Percentiles rank a stretch among this genome's conserved stretches.
Conservation (phyloP, 164 flowering plant genomes). For the Protea cynaroides region DNA sequence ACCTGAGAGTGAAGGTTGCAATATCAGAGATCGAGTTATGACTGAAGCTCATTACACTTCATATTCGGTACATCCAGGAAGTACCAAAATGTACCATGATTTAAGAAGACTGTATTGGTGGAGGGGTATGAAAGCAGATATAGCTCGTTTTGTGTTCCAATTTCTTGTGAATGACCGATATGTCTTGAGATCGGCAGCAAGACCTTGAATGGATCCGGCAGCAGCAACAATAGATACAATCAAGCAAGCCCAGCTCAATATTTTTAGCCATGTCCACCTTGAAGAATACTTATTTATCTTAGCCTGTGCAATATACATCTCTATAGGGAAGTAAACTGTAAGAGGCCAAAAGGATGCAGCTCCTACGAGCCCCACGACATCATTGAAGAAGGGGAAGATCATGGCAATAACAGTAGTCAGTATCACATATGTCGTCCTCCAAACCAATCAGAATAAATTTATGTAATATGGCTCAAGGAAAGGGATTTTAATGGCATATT, state of each 20-base stretch:
- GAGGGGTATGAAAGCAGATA: too few species aligned
- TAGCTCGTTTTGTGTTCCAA: too few species aligned
- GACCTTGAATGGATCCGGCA: constrained; percentile 72
- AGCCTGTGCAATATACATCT: constrained; percentile 66
- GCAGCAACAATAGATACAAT: constrained; percentile 61
- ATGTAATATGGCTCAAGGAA: constrained; percentile 28
- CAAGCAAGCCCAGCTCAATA: constrained; percentile 64
- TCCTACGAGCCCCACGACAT: constrained; percentile 66
- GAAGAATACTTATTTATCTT: constrained; percentile 41
- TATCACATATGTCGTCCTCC: constrained; percentile 70
- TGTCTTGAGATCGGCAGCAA: constrained; percentile 31
- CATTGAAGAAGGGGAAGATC: constrained; percentile 89
- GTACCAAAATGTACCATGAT: too few species aligned
- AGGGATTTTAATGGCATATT: constrained; percentile 39
- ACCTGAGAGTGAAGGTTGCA: too few species aligned
- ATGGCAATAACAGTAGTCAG: constrained; percentile 63
- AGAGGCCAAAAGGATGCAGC: constrained; percentile 76
- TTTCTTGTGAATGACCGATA: constrained; percentile 79
- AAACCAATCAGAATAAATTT: constrained; percentile 56
- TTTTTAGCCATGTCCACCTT: constrained; percentile 64
- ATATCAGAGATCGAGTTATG: too few species aligned
- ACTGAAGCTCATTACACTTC: too few species aligned
- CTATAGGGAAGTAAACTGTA: constrained; percentile 84
- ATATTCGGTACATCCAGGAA: too few species aligned
- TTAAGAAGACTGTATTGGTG: too few species aligned